Base-by-base conservation (phyloP, 2,329 filamentous ascomycete genomes). In the Tolypocladium inflatum region DNA sequence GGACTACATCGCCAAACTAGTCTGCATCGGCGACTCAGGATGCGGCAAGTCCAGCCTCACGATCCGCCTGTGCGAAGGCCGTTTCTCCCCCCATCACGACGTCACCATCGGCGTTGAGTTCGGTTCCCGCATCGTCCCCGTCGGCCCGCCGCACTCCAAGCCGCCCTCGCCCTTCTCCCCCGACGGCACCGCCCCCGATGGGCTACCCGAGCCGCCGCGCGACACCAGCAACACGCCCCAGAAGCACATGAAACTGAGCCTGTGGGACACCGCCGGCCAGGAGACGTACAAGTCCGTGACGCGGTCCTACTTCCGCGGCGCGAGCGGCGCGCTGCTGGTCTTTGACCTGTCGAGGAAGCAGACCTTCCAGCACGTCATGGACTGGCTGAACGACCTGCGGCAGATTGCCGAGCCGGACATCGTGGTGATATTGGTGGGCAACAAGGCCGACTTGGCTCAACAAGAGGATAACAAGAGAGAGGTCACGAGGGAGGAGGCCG, bases 1-100 rank as follows among this genome's bases (percentile, higher is more conserved):
- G 93, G 91, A 97, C 78, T 97, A 95, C 79, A 99, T 97, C 71
- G 92, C 93, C 74, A 99, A 99, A 77, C 90, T 99, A 67, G 93
- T 97, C 70, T 96, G 91, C 78, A 91, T 99, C 69, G 94, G 94
- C 73, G 94, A 97, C 78, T 94, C 89, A 52, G 94, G 92, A 71
- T 96, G 91, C 71, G 94, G 94, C 69, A 99, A 99, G 80, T 96
- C 91, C 62, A 85, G 90, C 74, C 84, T 97, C 66, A 96, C 92
- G 58, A 92, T 97, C 71, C 90, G 93, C 63, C 89, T 97, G 63
- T 97, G 93, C 78, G 93, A 97, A 81, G 92, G 92, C 67, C 90
- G 93, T 72, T 97, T 97, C 80, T 91, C 90, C 57, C 84, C 89
- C 57, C 89, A 94, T 71, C 93, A 97, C 81, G 92, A 97, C 80